Conservation (phyloP, 2,329 filamentous ascomycete genomes). For the Colletotrichum neosansevieriae region DNA sequence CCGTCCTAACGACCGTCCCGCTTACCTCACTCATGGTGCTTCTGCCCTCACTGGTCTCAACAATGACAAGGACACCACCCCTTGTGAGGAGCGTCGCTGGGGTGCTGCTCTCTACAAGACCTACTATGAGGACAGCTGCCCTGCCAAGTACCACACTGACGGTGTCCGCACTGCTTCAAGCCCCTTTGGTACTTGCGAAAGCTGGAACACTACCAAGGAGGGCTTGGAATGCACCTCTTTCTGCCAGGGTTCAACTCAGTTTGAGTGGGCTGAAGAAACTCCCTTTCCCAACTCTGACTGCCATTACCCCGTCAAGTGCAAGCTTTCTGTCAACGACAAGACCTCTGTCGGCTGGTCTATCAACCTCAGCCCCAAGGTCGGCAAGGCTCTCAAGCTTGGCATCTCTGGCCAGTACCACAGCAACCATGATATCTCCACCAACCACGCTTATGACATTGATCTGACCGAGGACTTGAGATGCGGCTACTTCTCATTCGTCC, state of each 20-base stretch:
- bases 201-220: neutral
- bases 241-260: constrained; percentile 42
- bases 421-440: neutral
- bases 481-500: constrained; percentile 42
- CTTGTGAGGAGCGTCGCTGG: neutral
- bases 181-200: constrained; percentile 3
- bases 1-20: neutral
- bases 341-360: constrained; percentile 45
- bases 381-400: constrained; percentile 44
- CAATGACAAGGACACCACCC: neutral
- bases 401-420: constrained; percentile 39
- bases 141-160: constrained; percentile 10
- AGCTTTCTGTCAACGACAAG: constrained; percentile 46
- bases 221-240: constrained; percentile 17
- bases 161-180: neutral
- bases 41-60: neutral
- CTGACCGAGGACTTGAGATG: constrained; percentile 27
- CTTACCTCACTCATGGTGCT: neutral
- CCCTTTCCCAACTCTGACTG: constrained; percentile 51
- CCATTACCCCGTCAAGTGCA: constrained; percentile 50
- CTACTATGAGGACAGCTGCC: constrained; percentile 14
- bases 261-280: constrained; percentile 46
- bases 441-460: constrained; percentile 23
- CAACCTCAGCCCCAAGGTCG: constrained; percentile 48
- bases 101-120: constrained; percentile 11